A percentile compares a stretch with the other conserved stretches of the same genome.
phyloP scores from a whole-genome alignment of 2,329 filamentous ascomycete genomes.

The Tolypocladium capitatum region DNA sequence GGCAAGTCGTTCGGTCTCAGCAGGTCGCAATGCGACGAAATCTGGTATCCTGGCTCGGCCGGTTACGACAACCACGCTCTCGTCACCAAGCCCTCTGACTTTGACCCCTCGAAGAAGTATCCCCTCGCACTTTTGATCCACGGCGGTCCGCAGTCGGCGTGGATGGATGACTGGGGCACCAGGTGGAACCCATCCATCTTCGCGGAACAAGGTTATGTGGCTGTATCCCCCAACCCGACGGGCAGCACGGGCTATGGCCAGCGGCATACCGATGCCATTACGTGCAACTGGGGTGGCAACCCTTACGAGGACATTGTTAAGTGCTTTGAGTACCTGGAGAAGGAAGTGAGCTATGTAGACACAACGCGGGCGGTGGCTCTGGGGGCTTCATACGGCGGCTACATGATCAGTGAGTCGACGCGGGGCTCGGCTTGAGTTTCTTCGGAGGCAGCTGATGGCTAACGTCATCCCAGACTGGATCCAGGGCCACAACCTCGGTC shows the following conservation, averaged over 20 bases:
- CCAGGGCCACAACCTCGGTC: conserved; percentile 70
- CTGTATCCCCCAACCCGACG: conserved; percentile 70
- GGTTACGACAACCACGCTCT: conserved; percentile 57
- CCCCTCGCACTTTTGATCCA: conserved; percentile 71
- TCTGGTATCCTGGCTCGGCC: conserved; percentile 55
- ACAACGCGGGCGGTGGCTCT: conserved; percentile 56
- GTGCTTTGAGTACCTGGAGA: conserved; percentile 60
- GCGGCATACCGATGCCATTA: conserved; percentile 62
- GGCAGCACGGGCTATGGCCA: conserved; percentile 76
- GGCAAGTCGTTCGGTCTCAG: conserved; percentile 56
- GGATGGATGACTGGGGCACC: conserved; percentile 64
- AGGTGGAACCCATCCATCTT: conserved; percentile 81
- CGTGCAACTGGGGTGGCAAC: conserved; percentile 68
- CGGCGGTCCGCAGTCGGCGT: conserved; percentile 68
- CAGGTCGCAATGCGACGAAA: conserved; percentile 48
- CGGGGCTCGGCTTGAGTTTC: neutral
- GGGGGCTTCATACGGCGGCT: conserved; percentile 63
- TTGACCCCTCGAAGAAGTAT: conserved; percentile 58
- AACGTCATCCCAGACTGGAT: conserved; percentile 55
- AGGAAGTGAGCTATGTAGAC: conserved; percentile 55
- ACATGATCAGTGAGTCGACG: conserved; percentile 51
- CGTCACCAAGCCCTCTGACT: conserved; percentile 51
- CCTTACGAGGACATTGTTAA: conserved; percentile 75
- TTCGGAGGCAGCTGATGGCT: conserved; percentile 4
- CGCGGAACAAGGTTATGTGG: conserved; percentile 78